Conservation (phyloP, 768 basidiomycete genomes). For the Boletus insuetus region DNA sequence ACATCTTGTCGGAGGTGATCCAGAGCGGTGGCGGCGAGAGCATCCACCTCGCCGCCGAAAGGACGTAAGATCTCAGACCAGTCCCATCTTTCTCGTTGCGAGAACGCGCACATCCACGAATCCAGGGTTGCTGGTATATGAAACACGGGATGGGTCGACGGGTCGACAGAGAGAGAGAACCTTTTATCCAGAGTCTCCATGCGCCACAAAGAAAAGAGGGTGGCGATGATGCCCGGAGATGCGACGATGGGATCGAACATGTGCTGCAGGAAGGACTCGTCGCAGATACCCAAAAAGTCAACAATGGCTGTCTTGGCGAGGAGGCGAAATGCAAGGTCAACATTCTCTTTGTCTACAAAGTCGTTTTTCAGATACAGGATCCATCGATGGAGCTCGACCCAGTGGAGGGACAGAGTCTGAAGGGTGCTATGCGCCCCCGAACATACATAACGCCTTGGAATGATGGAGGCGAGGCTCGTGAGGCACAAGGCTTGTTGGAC, state of each 20-base stretch:
- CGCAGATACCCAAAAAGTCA: conserved; percentile 23
- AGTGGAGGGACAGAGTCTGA: conserved; percentile 12
- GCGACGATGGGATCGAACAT: conserved; percentile 16
- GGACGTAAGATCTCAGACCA: conserved; percentile 27
- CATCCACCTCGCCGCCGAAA: conserved; percentile 17
- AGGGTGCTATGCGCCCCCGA: neutral
- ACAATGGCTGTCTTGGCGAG: conserved; percentile 16
- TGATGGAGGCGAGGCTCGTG: conserved; percentile 12
- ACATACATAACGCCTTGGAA: conserved; percentile 2
- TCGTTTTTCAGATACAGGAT: conserved; percentile 24
- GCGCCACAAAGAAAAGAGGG: conserved; percentile 28
- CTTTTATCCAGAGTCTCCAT: conserved; percentile 20
- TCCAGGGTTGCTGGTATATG: conserved; percentile 20
- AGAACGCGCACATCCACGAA: conserved; percentile 28
- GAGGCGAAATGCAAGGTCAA: conserved; percentile 21
- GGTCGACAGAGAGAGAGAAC: conserved; percentile 13
- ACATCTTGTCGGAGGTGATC: conserved; percentile 25
- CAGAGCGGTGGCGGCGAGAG: conserved; percentile 23
- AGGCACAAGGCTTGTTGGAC: conserved; percentile 22
- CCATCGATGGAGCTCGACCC: conserved; percentile 22
- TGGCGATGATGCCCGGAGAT: conserved; percentile 17
- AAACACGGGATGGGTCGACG: conserved; percentile 1
- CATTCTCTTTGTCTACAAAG: conserved; percentile 20
- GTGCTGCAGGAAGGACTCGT: conserved; percentile 11
- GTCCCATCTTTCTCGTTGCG: conserved; percentile 22